Percentiles rank a stretch among this genome's conserved stretches.
phyloP scores from a whole-genome alignment of 768 basidiomycete genomes.

The Asterophora lycoperdoides region DNA sequence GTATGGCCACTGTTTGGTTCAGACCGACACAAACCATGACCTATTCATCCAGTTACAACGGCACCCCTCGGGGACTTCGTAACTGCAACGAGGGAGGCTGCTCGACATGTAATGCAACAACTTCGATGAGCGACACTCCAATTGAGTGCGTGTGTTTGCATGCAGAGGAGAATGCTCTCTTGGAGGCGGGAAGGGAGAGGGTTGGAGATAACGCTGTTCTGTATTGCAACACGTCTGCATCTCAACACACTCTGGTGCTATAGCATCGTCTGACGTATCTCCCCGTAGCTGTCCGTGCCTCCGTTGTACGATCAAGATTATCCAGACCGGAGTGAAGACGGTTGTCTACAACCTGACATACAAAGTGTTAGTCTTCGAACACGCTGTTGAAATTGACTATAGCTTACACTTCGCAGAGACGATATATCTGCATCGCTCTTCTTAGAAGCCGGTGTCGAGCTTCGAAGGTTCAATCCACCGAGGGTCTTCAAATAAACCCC shows the following conservation, averaged over 20 bases:
- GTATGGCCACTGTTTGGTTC: conserved; percentile 32
- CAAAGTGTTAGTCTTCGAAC: conserved; percentile 68
- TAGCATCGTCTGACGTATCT: not conserved
- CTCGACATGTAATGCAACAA: conserved; percentile 62
- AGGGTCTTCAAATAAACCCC: conserved; percentile 7
- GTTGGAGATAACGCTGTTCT: conserved; percentile 79
- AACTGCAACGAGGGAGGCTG: conserved; percentile 97
- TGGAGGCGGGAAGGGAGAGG: conserved; percentile 91
- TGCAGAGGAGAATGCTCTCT: conserved; percentile 94
- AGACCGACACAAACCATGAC: not conserved
- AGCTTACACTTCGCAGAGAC: conserved; percentile 47
- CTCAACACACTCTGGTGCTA: not conserved
- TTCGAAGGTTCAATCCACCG: conserved; percentile 62
- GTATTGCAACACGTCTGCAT: conserved; percentile 93
- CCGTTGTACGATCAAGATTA: conserved; percentile 95
- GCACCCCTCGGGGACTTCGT: conserved; percentile 82
- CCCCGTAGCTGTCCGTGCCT: conserved; percentile 86
- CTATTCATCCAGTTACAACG: conserved; percentile 72
- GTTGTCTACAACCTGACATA: conserved; percentile 96
- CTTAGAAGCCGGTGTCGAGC: conserved; percentile 74
- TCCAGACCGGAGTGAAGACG: conserved; percentile 86
- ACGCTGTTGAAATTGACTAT: not conserved
- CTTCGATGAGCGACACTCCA: conserved; percentile 39
- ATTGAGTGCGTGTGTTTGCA: conserved; percentile 92
- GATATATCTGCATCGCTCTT: conserved; percentile 78